phyloP scores from a whole-genome alignment of 2,329 filamentous ascomycete species.

The Cladophialophora chaetospira region DNA sequence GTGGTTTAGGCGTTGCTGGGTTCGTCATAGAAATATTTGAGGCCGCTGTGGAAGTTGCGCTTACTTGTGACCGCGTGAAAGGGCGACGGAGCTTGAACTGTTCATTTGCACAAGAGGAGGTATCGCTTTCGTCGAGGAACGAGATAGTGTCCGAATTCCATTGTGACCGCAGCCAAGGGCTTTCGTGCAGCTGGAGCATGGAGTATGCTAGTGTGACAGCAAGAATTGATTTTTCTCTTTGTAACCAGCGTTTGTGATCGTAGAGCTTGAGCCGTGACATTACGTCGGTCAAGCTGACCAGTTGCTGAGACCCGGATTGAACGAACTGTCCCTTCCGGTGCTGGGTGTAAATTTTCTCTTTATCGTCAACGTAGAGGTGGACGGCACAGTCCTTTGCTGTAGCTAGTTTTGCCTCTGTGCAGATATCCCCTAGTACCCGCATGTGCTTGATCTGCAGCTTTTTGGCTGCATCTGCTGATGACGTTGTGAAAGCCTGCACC shows the following conservation, averaged over 20 bases:
- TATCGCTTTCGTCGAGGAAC: not conserved
- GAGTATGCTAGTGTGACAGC: not conserved
- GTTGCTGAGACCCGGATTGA: too few relatives aligned
- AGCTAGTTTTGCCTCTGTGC: not conserved
- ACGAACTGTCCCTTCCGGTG: too few relatives aligned
- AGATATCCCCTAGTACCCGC: not conserved
- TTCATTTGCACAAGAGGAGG: too few relatives aligned
- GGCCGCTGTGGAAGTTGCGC: too few relatives aligned
- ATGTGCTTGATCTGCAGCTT: not conserved
- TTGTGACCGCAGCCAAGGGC: not conserved
- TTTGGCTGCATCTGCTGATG: too few relatives aligned
- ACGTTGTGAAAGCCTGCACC: too few relatives aligned
- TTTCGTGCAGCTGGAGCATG: not conserved
- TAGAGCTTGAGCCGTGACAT: not conserved
- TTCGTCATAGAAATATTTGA: too few relatives aligned
- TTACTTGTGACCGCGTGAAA: not conserved
- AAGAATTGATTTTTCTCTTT: constrained; percentile 1
- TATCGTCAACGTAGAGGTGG: not conserved
- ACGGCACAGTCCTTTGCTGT: not conserved
- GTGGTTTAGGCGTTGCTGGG: too few relatives aligned
- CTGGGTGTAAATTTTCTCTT: not conserved
- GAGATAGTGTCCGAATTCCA: not conserved
- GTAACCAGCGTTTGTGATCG: constrained; percentile 1
- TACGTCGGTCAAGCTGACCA: too few relatives aligned
- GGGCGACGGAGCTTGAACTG: not conserved